These are phyloP conservation scores for Rauvolfia tetraphylla DNA, from an alignment of 257 asterid species.

Conservation along the genomic window DNA sequence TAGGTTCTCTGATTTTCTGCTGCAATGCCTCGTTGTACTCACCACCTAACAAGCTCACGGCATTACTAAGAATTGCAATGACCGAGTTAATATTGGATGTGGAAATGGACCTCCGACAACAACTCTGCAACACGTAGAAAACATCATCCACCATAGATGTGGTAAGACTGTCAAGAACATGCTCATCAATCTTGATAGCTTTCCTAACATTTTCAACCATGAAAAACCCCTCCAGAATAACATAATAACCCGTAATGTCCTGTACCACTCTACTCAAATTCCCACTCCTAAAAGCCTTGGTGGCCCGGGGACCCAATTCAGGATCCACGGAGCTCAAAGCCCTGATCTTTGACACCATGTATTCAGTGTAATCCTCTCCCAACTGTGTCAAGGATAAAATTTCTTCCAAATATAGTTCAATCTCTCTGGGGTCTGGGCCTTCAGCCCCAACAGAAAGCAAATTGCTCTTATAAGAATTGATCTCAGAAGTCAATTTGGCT, in stretches of 20 bases:
- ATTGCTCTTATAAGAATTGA: slow-evolving; percentile 76
- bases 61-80: slow-evolving; percentile 77
- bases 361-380: slow-evolving; percentile 92
- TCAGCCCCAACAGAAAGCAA: slow-evolving; percentile 61
- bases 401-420: slow-evolving; percentile 88
- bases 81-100: slow-evolving; percentile 85
- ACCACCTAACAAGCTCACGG: slow-evolving; percentile 80
- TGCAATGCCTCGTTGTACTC: slow-evolving; percentile 90
- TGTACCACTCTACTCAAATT: slow-evolving; percentile 78
- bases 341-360: slow-evolving; percentile 78
- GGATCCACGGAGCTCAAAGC: slow-evolving; percentile 82
- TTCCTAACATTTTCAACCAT: slow-evolving; percentile 98
- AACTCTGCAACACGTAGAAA: slow-evolving; percentile 91
- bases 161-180: slow-evolving; percentile 82
- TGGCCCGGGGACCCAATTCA: slow-evolving; percentile 76
- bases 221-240: slow-evolving; percentile 87
- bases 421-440: slow-evolving; percentile 92
- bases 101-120: slow-evolving; percentile 86
- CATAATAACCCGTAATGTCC: slow-evolving; percentile 85
- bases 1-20: slow-evolving; percentile 83
- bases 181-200: slow-evolving; percentile 88
- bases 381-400: slow-evolving; percentile 71
- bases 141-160: slow-evolving; percentile 98
- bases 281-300: slow-evolving; percentile 91
- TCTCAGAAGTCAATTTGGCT: slow-evolving; percentile 70